Evolutionary conservation across 768 basidiomycete genomes (phyloP).

Genomic region (Pisolithus microcarpus): DNA sequence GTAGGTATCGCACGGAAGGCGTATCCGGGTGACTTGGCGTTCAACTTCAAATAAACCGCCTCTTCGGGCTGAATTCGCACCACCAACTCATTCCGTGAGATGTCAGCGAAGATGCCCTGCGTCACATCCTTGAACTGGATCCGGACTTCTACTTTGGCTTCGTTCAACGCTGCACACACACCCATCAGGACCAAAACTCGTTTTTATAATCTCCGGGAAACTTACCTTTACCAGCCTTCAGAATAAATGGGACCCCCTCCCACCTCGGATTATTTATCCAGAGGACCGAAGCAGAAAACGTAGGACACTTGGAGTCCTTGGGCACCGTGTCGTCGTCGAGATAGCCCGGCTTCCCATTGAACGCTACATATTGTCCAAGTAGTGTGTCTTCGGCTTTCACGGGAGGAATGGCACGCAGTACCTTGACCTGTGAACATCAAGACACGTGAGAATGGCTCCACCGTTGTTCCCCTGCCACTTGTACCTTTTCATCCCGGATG

Average conservation of each 20-base stretch:
- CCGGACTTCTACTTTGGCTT: constrained; percentile 97
- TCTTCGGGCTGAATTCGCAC: constrained; percentile 95
- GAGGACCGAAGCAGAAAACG: constrained; percentile 84
- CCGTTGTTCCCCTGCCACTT: constrained; percentile 3
- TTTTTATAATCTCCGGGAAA: constrained; percentile 4
- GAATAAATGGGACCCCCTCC: constrained; percentile 98
- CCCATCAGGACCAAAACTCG: not conserved
- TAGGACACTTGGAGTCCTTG: constrained; percentile 86
- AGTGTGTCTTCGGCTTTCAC: constrained; percentile 73
- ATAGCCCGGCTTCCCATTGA: constrained; percentile 96
- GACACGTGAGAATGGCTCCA: constrained; percentile 12
- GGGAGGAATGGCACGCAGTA: constrained; percentile 84
- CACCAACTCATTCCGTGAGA: constrained; percentile 94
- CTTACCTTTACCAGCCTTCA: constrained; percentile 96
- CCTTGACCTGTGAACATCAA: constrained; percentile 69
- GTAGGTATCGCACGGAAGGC: constrained; percentile 85
- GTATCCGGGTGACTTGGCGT: constrained; percentile 90
- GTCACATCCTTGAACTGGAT: constrained; percentile 98
- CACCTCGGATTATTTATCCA: constrained; percentile 94
- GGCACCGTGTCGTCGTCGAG: constrained; percentile 96
- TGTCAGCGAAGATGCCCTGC: constrained; percentile 93
- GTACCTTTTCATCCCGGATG: constrained; percentile 96
- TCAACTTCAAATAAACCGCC: constrained; percentile 95
- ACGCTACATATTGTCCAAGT: constrained; percentile 88
- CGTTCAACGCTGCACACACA: constrained; percentile 70